Conservation (phyloP, 371 early-diverging fungal species). For the Mucor indicus region DNA sequence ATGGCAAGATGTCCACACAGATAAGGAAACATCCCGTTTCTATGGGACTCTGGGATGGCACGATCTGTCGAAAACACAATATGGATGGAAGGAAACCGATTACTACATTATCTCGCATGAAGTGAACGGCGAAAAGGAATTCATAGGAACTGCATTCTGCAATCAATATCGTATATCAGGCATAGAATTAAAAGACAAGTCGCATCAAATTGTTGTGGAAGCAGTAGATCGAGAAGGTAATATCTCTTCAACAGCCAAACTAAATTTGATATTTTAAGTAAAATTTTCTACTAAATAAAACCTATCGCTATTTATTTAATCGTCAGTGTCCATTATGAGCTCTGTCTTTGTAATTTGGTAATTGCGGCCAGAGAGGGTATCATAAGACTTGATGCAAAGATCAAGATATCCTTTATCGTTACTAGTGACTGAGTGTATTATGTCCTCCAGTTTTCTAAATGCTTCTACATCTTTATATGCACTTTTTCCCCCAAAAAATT, state of each 20-base stretch:
- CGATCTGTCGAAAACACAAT: not conserved
- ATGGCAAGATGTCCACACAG: not conserved
- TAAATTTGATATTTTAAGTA: not conserved
- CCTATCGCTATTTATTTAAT: not conserved
- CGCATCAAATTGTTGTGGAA: slow-evolving; percentile 8
- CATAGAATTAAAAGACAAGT: not conserved
- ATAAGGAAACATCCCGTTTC: slow-evolving; percentile 2
- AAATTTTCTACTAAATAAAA: no score
- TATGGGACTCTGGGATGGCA: slow-evolving; percentile 16
- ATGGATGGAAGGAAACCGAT: slow-evolving; percentile 7
- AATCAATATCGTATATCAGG: slow-evolving; percentile 22
- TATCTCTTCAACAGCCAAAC: slow-evolving; percentile 1
- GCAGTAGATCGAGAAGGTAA: slow-evolving; percentile 13
- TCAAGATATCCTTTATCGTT: not conserved
- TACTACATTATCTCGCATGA: slow-evolving; percentile 5
- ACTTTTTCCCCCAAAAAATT: not conserved
- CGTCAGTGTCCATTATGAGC: not conserved
- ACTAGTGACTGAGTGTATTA: no score
- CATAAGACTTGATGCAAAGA: not conserved
- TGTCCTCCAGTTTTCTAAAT: no score
- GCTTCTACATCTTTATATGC: not conserved
- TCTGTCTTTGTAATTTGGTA: not conserved
- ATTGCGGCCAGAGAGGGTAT: not conserved
- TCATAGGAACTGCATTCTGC: slow-evolving; percentile 26
- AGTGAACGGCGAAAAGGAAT: not conserved